Conservation (phyloP, 345 rosid species). For the Bruguiera sexangula region DNA sequence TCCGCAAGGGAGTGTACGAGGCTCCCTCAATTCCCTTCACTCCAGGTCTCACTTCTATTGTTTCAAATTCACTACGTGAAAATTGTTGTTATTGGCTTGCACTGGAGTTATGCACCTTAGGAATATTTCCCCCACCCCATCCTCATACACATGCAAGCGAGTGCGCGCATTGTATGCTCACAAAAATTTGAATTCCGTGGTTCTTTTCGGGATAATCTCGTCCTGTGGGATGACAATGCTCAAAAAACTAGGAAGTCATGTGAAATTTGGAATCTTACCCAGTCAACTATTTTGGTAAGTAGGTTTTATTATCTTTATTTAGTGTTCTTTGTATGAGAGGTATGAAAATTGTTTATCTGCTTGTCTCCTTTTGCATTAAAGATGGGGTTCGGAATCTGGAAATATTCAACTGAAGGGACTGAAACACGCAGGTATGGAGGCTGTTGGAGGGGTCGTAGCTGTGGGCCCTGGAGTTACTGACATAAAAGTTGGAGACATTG, state of each 20-base stretch:
- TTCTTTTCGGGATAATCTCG: no score
- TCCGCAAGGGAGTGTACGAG: slow-evolving; percentile 80
- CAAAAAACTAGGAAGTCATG: background rate
- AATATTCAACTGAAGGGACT: background rate
- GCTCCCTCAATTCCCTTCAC: slow-evolving; percentile 60
- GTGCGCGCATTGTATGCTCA: no score
- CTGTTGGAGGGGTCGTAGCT: slow-evolving; percentile 81
- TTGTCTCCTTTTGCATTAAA: background rate
- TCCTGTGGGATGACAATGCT: background rate
- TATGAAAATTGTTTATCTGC: background rate
- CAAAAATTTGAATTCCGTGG: no score
- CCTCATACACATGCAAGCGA: no score
- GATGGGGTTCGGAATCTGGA: background rate
- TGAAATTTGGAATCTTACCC: background rate
- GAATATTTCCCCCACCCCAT: no score
- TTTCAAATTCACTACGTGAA: background rate
- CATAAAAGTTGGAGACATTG: slow-evolving; percentile 74
- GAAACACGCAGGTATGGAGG: slow-evolving; percentile 61
- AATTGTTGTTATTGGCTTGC: background rate
- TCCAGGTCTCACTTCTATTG: slow-evolving; percentile 54
- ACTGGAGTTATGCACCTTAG: background rate
- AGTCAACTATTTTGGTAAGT: background rate
- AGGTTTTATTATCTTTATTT: no score
- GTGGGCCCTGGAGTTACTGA: slow-evolving; percentile 84
- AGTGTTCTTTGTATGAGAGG: no score